A percentile compares a stretch with the other conserved stretches of the same genome.
phyloP scores from a whole-genome alignment of 2,329 filamentous ascomycete species.

The Metarhizium rileyi region DNA sequence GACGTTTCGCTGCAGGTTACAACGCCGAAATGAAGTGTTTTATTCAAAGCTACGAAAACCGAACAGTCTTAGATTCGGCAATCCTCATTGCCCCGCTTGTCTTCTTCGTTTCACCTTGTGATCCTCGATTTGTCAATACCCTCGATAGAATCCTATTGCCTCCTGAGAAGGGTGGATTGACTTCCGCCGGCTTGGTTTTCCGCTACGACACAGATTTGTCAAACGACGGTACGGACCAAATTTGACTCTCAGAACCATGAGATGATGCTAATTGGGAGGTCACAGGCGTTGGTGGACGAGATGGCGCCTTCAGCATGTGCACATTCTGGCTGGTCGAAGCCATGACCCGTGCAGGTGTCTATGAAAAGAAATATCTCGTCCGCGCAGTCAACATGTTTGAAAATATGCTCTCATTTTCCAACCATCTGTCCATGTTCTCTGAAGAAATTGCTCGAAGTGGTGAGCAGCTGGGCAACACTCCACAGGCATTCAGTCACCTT shows the following conservation, averaged over 20 bases:
- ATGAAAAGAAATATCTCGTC: slow-evolving; percentile 54
- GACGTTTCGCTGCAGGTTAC: slow-evolving; percentile 30
- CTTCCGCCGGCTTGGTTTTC: slow-evolving; percentile 65
- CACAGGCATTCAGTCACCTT: slow-evolving; percentile 69
- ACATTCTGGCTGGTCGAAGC: slow-evolving; percentile 78
- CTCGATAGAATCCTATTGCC: slow-evolving; percentile 62
- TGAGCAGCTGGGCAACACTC: slow-evolving; percentile 71
- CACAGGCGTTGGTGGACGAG: slow-evolving; percentile 59
- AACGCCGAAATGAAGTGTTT: slow-evolving; percentile 61
- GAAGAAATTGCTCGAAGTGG: slow-evolving; percentile 68
- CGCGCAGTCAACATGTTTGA: slow-evolving; percentile 62
- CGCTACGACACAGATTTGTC: slow-evolving; percentile 61
- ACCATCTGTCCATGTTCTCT: slow-evolving; percentile 69
- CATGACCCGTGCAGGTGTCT: slow-evolving; percentile 56
- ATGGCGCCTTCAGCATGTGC: slow-evolving; percentile 73
- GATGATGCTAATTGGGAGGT: background rate
- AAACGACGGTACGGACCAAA: slow-evolving; percentile 49
- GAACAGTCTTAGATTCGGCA: slow-evolving; percentile 60
- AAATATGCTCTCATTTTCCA: slow-evolving; percentile 67
- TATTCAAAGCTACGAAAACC: slow-evolving; percentile 66
- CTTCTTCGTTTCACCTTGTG: slow-evolving; percentile 70
- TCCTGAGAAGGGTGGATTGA: slow-evolving; percentile 66
- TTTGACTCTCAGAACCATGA: background rate
- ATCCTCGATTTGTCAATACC: slow-evolving; percentile 64
- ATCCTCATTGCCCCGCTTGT: slow-evolving; percentile 69